Evolutionary conservation across 371 early-diverging fungal genomes (phyloP), one percentile per base, ranked within the genome.

Genomic region (Mortierella sp.): DNA sequence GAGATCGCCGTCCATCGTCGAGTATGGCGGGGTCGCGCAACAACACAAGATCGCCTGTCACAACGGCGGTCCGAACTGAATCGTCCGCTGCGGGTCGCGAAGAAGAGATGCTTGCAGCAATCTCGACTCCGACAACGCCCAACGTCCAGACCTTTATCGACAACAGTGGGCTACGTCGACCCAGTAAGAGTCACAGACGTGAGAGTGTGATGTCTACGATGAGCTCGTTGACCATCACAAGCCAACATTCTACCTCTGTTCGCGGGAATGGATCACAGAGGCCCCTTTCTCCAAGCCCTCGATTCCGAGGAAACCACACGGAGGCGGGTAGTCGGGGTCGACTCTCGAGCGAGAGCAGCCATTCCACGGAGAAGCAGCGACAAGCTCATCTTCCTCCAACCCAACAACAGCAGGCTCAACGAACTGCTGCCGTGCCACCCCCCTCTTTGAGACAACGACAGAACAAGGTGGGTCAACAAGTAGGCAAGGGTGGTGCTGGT

Each of bases 301-400:
- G 60, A 0, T 23, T 48, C 28, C 64, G 69, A 16, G 53, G 26
- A 16, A 28, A 52, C 55, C 19, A 46, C 30, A 43, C 29, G 6
- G 62, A 62, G 29, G 12, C 18, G 12, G 51, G 59, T 4, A 29
- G 26, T n/a, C 51, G 44, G 28, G 74, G 74, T 21, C 69, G 74
- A 4, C 19, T 51, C 7, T 74, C 74, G 14, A 69, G 15, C 14
- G 74, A 74, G 45, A 74, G 69, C 55, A 62, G 37, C 12, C 46
- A 26, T 16, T 26, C 18, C 56, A 26, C 26, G 29, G n/a, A 30
- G 30, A 57, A 37, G 37, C 37, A 37, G 37, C 37, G 37, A 3
- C 37, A 37, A 37, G 37, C 37, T 14, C n/a, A 50, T 50, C 50
- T 21, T 37, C 43, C 0, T 59, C 19, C 18, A 37, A 14, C 46